These are phyloP conservation scores for Cladophialophora chaetospira DNA, from an alignment of 2,329 filamentous ascomycete species.

Conservation along the genomic window DNA sequence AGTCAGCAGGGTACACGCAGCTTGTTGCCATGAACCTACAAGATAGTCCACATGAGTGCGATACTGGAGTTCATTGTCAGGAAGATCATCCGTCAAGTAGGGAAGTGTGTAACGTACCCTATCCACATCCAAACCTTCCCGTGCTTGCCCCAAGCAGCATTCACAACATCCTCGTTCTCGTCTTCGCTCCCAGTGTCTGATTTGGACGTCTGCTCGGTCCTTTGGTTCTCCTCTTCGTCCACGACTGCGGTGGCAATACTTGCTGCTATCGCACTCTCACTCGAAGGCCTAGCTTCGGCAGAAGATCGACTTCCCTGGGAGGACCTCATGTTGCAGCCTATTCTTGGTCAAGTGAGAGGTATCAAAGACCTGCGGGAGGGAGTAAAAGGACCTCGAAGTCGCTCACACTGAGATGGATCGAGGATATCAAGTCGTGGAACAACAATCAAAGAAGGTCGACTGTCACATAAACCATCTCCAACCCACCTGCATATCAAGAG, in stretches of 20 bases:
- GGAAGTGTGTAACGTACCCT: constrained; percentile 7
- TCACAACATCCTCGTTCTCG: constrained; percentile 1
- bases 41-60: constrained; percentile 25
- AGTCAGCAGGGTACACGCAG: background rate
- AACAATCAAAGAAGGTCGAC: background rate
- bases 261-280: background rate
- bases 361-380: background rate
- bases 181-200: constrained; percentile 4
- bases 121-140: constrained; percentile 22
- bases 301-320: background rate
- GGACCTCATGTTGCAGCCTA: background rate
- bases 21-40: constrained; percentile 9
- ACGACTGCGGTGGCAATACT: background rate
- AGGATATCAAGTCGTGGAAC: background rate
- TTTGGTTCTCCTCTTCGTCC: constrained; percentile 15
- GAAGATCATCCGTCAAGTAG: too few relatives aligned
- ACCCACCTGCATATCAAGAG: background rate
- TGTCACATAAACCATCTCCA: background rate
- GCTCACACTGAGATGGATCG: background rate
- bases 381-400: background rate
- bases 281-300: background rate
- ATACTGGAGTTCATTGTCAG: constrained; percentile 12
- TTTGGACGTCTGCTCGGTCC: background rate
- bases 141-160: constrained; percentile 17
- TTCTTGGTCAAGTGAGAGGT: background rate